Conservation (phyloP, 805 yeast species). For the Geotrichum ghanense region DNA sequence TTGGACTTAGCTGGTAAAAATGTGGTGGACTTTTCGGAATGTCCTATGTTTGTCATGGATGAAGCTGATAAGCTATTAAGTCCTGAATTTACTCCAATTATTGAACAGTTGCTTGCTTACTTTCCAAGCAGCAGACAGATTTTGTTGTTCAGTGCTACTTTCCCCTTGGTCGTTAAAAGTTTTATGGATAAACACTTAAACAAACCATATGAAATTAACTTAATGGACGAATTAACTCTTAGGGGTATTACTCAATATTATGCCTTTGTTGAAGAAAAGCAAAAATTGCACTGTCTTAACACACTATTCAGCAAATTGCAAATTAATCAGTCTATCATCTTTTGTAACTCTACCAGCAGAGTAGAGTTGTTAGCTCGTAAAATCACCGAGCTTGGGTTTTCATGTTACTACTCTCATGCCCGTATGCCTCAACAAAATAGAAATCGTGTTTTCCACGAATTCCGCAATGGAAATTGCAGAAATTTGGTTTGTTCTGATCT, state of each 20-base stretch:
- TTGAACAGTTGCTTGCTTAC: slow-evolving; percentile 73
- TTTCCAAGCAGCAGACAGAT: slow-evolving; percentile 78
- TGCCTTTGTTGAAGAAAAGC: slow-evolving; percentile 96
- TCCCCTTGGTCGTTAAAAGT: slow-evolving; percentile 85
- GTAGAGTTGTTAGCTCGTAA: slow-evolving; percentile 93
- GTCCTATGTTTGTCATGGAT: slow-evolving; percentile 89
- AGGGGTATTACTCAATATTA: slow-evolving; percentile 95
- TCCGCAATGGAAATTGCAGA: slow-evolving; percentile 96
- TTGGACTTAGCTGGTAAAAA: slow-evolving; percentile 84
- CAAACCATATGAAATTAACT: slow-evolving; percentile 88
- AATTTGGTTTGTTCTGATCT: slow-evolving; percentile 94
- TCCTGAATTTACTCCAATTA: slow-evolving; percentile 76
- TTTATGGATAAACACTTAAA: slow-evolving; percentile 85
- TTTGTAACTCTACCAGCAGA: slow-evolving; percentile 93
- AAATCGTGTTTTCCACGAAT: slow-evolving; percentile 96
- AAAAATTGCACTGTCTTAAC: slow-evolving; percentile 90
- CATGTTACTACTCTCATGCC: slow-evolving; percentile 95
- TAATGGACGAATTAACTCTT: slow-evolving; percentile 94
- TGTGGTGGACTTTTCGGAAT: slow-evolving; percentile 76
- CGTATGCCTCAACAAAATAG: slow-evolving; percentile 96
- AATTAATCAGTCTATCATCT: slow-evolving; percentile 92
- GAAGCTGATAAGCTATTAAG: slow-evolving; percentile 97
- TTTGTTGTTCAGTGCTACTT: slow-evolving; percentile 85
- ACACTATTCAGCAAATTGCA: slow-evolving; percentile 89
- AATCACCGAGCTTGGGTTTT: slow-evolving; percentile 90